phyloP scores from a whole-genome alignment of 805 yeast species.

The Hanseniaspora occidentalis region DNA sequence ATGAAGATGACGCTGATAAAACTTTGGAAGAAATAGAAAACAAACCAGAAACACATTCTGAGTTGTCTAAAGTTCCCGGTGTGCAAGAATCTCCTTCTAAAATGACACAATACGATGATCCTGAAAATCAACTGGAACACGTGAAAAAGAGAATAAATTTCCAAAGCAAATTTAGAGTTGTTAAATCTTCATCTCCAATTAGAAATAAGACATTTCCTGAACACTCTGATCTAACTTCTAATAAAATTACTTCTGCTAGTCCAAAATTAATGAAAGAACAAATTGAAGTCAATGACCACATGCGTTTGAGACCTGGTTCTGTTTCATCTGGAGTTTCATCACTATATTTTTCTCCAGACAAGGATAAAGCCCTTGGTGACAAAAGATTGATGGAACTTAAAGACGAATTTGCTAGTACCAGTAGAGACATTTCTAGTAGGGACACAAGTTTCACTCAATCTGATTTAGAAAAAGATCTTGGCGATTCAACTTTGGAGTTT shows the following conservation, averaged over 20 bases:
- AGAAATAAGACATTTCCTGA: too few species aligned
- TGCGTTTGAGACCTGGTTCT: too few species aligned
- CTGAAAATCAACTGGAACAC: not conserved
- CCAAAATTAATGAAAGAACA: too few species aligned
- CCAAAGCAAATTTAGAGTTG: not conserved
- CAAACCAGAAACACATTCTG: not conserved
- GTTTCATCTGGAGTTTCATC: not conserved
- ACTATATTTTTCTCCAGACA: not conserved
- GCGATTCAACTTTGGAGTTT: not conserved
- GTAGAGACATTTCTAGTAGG: not conserved
- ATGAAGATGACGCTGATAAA: not conserved
- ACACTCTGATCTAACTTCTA: too few species aligned
- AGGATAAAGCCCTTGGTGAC: not conserved
- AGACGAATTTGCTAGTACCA: not conserved
- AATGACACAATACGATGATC: too few species aligned
- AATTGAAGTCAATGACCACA: too few species aligned
- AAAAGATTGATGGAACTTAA: not conserved
- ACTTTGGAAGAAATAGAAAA: not conserved
- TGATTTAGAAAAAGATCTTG: not conserved
- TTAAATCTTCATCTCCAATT: not conserved
- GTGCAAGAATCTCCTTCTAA: not conserved
- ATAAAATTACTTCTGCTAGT: too few species aligned
- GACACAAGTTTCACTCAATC: not conserved
- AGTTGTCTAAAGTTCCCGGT: not conserved
- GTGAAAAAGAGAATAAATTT: not conserved